A percentile compares a stretch with the other conserved stretches of the same genome.
These are phyloP conservation scores for Dictyophora rubrovolvata DNA, from an alignment of 768 basidiomycete genomes.

Conservation along the genomic window DNA sequence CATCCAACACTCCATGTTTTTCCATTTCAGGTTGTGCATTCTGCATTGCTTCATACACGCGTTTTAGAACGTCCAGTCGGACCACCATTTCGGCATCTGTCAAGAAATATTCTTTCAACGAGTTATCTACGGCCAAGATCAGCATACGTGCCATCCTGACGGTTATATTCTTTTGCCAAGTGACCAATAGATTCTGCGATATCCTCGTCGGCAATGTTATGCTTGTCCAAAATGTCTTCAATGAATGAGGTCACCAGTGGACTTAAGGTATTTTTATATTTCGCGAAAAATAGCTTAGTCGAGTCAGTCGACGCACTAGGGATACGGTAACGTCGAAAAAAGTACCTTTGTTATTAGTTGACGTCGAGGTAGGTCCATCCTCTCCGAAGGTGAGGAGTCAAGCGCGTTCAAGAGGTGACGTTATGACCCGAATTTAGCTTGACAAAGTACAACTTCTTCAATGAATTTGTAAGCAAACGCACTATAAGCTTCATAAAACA, in stretches of 20 bases:
- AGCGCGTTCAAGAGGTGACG: constrained; percentile 11
- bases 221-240: constrained; percentile 58
- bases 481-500: no score
- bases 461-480: background rate
- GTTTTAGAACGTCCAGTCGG: constrained; percentile 49
- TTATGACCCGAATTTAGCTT: constrained; percentile 9
- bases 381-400: background rate
- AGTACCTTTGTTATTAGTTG: constrained; percentile 35
- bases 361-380: constrained; percentile 31
- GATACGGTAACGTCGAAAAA: background rate
- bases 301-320: background rate
- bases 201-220: constrained; percentile 60
- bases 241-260: constrained; percentile 66
- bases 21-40: constrained; percentile 41
- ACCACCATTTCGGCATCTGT: constrained; percentile 79
- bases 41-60: constrained; percentile 70
- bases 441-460: background rate
- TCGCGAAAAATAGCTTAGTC: constrained; percentile 60
- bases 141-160: constrained; percentile 60
- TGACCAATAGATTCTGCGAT: constrained; percentile 68
- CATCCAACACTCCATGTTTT: constrained; percentile 58
- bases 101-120: background rate
- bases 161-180: constrained; percentile 79
- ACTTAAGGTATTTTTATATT: constrained; percentile 80
- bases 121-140: background rate